Evolutionary conservation across 148 eudicot species (phyloP), one percentile per base, ranked within the genome.

Genomic region (Rhododendron mucronatum): DNA sequence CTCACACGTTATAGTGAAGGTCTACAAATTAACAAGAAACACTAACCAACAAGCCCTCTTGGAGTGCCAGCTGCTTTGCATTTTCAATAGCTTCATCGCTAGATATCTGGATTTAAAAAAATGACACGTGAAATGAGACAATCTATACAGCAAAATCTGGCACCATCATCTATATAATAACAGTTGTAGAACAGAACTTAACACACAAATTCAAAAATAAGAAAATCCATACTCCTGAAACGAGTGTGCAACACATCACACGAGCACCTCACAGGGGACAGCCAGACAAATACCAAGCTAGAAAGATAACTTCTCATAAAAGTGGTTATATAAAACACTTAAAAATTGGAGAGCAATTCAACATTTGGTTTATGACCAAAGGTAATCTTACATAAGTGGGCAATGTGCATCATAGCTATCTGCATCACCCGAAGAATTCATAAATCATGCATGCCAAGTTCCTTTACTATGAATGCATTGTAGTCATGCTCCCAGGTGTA

Each of bases 31-130:
- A 57, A 63, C 30, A 65, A 51, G 78, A 85, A 82, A 82, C 48
- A 93, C 98, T 90, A 50, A 97, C 99, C 98, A 97, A 87, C 88
- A 97, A 93, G 88, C 99, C 99, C 91, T 97, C 99, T 90, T 95
- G 92, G 65, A 93, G 94, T 86, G 99, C 99, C 86, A 97, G 84
- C 87, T 95, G 98, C 93, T 95, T 97, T 39, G 99, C 99, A 76
- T 87, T 90, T 91, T 95, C 98, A 88, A 97, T 89, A 80, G 98
- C 92, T 87, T 95, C 99, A 59, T 97, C 98, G 87, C 98, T 95
- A 83, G 99, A 94, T 84, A 95, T 91, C 99, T 97, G 94, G 41
- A 87, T 67, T 51, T 81, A 51, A 23, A 51, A 84, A 84, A 20
- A 59, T 21, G 23, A 30, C 73, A 35, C 5, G 1, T 39, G 21